These are phyloP conservation scores for Gynandropsis gynandra DNA, from an alignment of 345 rosid species.

Conservation along the genomic window DNA sequence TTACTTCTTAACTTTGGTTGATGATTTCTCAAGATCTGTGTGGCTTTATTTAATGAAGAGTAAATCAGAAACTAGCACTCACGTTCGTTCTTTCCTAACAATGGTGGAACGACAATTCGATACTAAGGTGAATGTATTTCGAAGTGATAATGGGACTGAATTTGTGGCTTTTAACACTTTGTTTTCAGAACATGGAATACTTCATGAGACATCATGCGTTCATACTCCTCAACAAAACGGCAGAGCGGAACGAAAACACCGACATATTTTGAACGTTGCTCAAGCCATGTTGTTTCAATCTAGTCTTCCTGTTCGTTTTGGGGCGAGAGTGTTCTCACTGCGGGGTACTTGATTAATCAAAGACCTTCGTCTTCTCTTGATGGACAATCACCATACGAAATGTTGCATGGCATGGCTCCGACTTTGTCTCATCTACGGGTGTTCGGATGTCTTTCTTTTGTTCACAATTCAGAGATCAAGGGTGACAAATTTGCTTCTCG, in stretches of 20 bases:
- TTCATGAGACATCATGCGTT: neutral
- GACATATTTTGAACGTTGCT: too few relatives aligned
- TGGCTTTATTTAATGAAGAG: too few relatives aligned
- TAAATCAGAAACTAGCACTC: too few relatives aligned
- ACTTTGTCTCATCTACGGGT: neutral
- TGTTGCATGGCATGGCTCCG: neutral
- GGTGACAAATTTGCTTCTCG: too few relatives aligned
- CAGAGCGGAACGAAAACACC: too few relatives aligned
- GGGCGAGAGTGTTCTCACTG: neutral
- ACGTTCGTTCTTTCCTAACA: neutral
- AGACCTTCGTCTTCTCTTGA: neutral
- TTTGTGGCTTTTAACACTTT: neutral
- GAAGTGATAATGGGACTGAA: conserved; percentile 1
- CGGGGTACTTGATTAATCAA: neutral
- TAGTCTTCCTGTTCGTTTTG: too few relatives aligned
- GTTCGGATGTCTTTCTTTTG: neutral
- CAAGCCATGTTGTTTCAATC: too few relatives aligned
- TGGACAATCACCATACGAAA: neutral
- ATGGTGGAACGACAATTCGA: neutral
- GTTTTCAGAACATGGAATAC: neutral
- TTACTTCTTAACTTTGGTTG: too few relatives aligned
- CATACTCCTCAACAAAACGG: too few relatives aligned
- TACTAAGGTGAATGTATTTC: neutral
- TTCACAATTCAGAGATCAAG: neutral
- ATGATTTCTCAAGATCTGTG: too few relatives aligned